phyloP scores from a whole-genome alignment of 2,329 filamentous ascomycete species.

The Aspergillus sp. region DNA sequence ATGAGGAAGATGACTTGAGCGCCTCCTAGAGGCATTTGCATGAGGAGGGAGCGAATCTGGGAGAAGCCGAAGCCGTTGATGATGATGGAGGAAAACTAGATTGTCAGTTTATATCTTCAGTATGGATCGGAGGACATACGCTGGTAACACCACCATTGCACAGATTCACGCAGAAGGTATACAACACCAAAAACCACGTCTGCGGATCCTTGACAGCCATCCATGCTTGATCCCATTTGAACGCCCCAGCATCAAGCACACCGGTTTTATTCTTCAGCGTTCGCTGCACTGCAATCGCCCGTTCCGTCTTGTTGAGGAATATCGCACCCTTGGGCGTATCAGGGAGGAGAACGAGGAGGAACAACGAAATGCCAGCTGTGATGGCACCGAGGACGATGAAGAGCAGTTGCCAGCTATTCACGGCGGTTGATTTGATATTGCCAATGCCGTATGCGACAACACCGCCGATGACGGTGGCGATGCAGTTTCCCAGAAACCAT shows the following conservation, averaged over 20 bases:
- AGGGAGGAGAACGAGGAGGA: conserved; percentile 16
- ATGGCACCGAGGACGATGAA: conserved; percentile 27
- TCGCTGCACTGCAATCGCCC: conserved; percentile 47
- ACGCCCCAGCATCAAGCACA: conserved; percentile 47
- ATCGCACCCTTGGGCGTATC: conserved; percentile 34
- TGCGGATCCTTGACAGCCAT: conserved; percentile 24
- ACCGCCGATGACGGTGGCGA: conserved; percentile 25
- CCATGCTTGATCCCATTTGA: conserved; percentile 40
- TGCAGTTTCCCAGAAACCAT: conserved; percentile 32
- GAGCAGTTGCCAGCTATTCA: conserved; percentile 24
- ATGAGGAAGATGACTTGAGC: conserved; percentile 30
- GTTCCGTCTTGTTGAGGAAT: conserved; percentile 38
- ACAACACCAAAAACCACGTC: conserved; percentile 28
- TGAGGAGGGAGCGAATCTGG: conserved; percentile 28
- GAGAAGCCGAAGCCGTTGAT: conserved; percentile 37
- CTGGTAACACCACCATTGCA: conserved; percentile 31
- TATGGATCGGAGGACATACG: conserved; percentile 4
- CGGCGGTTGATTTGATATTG: conserved; percentile 10
- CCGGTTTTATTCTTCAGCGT: conserved; percentile 49
- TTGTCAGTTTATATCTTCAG: not conserved
- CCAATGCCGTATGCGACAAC: conserved; percentile 26
- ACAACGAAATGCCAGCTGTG: conserved; percentile 16
- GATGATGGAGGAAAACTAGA: conserved; percentile 27
- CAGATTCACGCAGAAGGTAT: conserved; percentile 27
- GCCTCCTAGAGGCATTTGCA: conserved; percentile 33